Evolutionary conservation across 1,284 basidiomycete species (phyloP).

Genomic region (Heterobasidion annosum): DNA sequence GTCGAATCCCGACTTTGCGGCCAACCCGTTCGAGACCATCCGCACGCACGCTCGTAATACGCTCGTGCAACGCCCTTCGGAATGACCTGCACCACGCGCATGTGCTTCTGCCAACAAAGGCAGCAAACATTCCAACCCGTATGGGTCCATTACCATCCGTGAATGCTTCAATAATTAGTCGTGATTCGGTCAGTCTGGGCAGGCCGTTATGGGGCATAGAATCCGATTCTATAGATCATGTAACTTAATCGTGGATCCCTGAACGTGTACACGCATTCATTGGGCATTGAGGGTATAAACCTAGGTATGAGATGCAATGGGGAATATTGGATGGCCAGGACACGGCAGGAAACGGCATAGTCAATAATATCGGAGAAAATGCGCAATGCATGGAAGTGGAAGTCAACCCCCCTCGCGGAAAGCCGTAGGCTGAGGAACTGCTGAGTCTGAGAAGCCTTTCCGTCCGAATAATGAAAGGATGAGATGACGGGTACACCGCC

Average conservation of each 20-base stretch:
- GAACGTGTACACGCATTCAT: neutral
- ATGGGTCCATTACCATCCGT: no score
- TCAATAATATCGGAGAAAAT: neutral
- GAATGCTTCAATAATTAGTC: no score
- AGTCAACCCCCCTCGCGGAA: neutral
- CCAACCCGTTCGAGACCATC: constrained; percentile 72
- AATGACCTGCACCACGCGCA: no score
- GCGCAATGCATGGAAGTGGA: neutral
- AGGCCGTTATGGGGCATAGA: no score
- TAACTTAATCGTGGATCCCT: neutral
- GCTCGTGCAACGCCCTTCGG: constrained; percentile 37
- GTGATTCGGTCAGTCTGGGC: no score
- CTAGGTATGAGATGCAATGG: neutral
- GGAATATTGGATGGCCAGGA: neutral
- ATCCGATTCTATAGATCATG: neutral
- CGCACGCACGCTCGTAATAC: constrained; percentile 77
- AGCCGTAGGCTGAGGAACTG: no score
- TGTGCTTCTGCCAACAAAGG: no score
- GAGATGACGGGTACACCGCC: no score
- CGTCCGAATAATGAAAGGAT: no score
- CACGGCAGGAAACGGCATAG: neutral
- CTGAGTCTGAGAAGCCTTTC: no score
- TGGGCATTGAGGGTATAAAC: neutral
- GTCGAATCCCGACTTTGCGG: constrained; percentile 53
- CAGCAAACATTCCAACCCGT: no score